Evolutionary conservation across 1,284 basidiomycete species (phyloP).

Genomic region (Boletus albobrunnescens): DNA sequence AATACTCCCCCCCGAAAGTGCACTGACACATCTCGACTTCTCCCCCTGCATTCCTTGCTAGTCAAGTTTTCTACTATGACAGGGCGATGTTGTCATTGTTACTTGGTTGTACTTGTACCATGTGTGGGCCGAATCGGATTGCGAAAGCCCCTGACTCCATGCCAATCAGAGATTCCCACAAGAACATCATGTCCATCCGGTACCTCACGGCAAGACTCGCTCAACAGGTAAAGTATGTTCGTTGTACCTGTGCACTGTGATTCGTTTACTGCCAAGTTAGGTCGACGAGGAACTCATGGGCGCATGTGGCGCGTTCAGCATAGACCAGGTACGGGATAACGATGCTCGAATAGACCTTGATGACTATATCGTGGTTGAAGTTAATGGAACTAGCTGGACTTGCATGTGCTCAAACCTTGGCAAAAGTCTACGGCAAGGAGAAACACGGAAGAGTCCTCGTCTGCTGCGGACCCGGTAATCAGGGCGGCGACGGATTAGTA

Average conservation of each 20-base stretch:
- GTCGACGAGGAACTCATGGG: conserved; percentile 94
- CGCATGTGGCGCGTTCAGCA: conserved; percentile 76
- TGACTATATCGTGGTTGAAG: conserved; percentile 38
- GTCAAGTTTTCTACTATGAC: neutral
- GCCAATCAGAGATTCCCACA: neutral
- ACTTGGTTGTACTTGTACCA: conserved; percentile 7
- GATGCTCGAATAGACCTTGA: neutral
- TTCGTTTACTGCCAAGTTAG: conserved; percentile 38
- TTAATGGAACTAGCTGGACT: conserved; percentile 99
- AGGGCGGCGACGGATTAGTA: conserved; percentile 96
- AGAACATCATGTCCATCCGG: conserved; percentile 56
- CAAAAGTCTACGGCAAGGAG: conserved; percentile 67
- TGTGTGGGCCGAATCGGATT: too few species aligned
- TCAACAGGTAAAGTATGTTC: conserved; percentile 57
- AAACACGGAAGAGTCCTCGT: conserved; percentile 78
- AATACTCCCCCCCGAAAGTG: conserved; percentile 3
- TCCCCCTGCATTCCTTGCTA: neutral
- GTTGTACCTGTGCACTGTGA: neutral
- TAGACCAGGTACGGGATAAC: conserved; percentile 68
- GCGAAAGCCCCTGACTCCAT: neutral
- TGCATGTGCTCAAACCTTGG: conserved; percentile 88
- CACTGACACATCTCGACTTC: neutral
- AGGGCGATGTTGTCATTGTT: conserved; percentile 3
- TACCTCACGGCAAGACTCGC: conserved; percentile 78
- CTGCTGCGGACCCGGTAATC: conserved; percentile 95